phyloP scores from a whole-genome alignment of 768 basidiomycete species.

The Auriscalpium vulgare region DNA sequence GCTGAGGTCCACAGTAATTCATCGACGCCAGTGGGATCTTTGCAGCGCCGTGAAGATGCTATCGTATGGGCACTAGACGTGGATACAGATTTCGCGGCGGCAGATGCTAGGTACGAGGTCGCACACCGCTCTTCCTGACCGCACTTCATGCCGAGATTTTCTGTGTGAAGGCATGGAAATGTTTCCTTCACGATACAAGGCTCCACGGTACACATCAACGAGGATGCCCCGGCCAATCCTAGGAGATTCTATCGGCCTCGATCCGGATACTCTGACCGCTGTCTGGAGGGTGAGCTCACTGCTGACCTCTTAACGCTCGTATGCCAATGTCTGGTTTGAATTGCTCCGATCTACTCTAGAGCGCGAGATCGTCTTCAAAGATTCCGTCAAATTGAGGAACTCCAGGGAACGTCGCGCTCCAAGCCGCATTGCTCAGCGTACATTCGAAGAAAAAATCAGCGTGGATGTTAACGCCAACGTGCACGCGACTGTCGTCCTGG shows the following conservation, averaged over 20 bases:
- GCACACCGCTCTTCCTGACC: no score
- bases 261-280: no score
- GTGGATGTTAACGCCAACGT: neutral
- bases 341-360: no score
- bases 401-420: neutral
- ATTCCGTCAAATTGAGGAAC: neutral
- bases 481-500: neutral
- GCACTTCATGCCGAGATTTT: neutral
- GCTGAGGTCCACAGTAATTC: neutral
- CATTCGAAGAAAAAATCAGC: neutral
- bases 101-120: no score
- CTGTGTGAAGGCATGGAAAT: neutral
- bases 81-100: no score
- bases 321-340: no score
- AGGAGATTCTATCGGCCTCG: no score
- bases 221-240: no score
- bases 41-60: no score
- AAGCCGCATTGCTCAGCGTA: neutral
- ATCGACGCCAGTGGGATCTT: neutral
- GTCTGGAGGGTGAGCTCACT: no score
- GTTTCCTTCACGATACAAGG: slow-evolving; percentile 1
- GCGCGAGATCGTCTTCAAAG: neutral
- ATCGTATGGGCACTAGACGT: no score
- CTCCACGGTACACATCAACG: neutral
- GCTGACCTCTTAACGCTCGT: no score